Evolutionary conservation across 352 stramenopile species (phyloP), one percentile per base, ranked within the genome.

Genomic region (Phytophthora litchii): DNA sequence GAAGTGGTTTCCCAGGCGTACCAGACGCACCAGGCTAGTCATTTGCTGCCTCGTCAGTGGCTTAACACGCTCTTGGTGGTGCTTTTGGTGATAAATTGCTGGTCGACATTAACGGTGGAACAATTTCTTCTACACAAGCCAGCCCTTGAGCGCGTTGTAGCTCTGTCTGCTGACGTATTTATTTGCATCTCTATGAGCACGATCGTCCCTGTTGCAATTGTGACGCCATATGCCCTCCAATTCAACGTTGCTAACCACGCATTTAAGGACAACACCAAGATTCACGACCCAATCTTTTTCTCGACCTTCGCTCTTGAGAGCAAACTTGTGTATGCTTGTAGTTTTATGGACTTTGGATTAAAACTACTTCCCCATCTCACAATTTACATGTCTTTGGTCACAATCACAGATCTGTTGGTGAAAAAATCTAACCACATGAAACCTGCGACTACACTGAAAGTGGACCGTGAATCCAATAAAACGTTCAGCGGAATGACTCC

Each of bases 101-200:
- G n/a, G n/a, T n/a, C n/a, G n/a, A n/a, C n/a, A n/a, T n/a, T n/a
- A n/a, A n/a, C n/a, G n/a, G n/a, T n/a, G n/a, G n/a, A n/a, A n/a
- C n/a, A n/a, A n/a, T n/a, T n/a, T n/a, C n/a, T n/a, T n/a, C n/a
- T n/a, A n/a, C n/a, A n/a, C n/a, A n/a, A n/a, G n/a, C n/a, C n/a
- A n/a, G n/a, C n/a, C n/a, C n/a, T n/a, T n/a, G n/a, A n/a, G n/a
- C n/a, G n/a, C n/a, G 34, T 50, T 3, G 44, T 51, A 12, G 38
- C 42, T 12, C 11, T 60, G 6, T 46, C 42, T 13, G 20, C 42
- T 6, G 42, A 60, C 11, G 32, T 19, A 16, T n/a, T 20, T 13
- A 46, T 60, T 47, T 60, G 53, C 16, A 40, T 60, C 12, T 41
- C 41, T 1, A 51, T 60, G 17, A 17, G 8, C 10, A 20, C 45